Evolutionary conservation across 2,329 filamentous ascomycete genomes (phyloP), one percentile per base, ranked within the genome.

Genomic region (Hymenoscyphus repandus): DNA sequence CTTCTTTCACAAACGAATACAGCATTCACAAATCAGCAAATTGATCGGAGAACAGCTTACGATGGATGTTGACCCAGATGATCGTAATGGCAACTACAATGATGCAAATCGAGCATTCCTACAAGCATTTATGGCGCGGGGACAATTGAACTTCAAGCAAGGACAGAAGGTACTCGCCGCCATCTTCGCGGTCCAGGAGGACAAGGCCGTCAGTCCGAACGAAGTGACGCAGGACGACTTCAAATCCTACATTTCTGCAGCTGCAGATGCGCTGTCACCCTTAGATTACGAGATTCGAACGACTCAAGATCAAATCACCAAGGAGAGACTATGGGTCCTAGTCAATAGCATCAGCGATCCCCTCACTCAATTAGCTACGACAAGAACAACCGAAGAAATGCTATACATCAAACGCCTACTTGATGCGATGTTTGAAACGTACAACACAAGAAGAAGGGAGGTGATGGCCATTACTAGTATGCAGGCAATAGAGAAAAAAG

Each of bases 201-300:
- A 75, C 44, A 61, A 72, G 38, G 67, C 73, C 40, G 68, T 79
- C 43, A 69, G 75, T 3, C 68, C 79, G 7, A 76, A 80, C 46
- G 79, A 90, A 54, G 74, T 97, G 34, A 85, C 82, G 0, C 70
- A 81, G 55, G 79, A 83, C 13, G 79, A 86, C 50, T 79, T 97
- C 58, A 72, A 78, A 18, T 75, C 79, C 9, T 89, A 86, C 67
- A 76, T 97, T 51, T 72, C 80, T 47, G 77, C 77, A 18, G 82
- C 90, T 30, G 90, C 91, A 60, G 74, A 79, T 39, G 82, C 82
- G 18, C 79, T 95, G 43, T 87, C 86, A 0, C 77, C 81, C 7
- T 89, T 95, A 64, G 92, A 97, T 71, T 83, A 90, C 59, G 91
- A 96, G 68, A 90, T 99, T 64, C 83, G 90, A 54, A 86, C 77